Evolutionary conservation across 768 basidiomycete genomes (phyloP).

Genomic region (Boletus eberwhitei): DNA sequence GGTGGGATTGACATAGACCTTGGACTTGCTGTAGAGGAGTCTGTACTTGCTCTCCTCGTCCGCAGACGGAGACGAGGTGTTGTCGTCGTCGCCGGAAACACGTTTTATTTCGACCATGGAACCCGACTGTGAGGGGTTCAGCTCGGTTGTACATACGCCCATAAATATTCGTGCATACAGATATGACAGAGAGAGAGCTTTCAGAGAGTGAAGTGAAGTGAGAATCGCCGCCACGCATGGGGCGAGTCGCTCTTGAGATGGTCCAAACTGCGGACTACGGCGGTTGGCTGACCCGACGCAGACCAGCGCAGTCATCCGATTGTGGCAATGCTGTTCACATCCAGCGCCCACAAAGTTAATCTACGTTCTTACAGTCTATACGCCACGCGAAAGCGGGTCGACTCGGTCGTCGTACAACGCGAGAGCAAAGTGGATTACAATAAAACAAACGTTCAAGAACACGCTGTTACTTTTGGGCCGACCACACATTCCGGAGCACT

Average conservation of each 20-base stretch:
- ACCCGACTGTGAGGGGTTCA: slow-evolving; percentile 32
- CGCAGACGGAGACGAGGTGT: slow-evolving; percentile 3
- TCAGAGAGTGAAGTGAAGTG: slow-evolving; percentile 38
- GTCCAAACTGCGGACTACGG: slow-evolving; percentile 7
- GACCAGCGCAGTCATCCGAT: slow-evolving; percentile 18
- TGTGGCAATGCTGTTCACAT: slow-evolving; percentile 15
- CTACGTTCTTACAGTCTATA: neutral
- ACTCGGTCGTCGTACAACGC: neutral
- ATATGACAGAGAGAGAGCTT: slow-evolving; percentile 45
- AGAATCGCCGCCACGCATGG: slow-evolving; percentile 20
- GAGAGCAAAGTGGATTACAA: slow-evolving; percentile 14
- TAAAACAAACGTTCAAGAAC: slow-evolving; percentile 11
- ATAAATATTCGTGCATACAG: slow-evolving; percentile 35
- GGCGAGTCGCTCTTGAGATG: neutral
- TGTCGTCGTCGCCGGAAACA: slow-evolving; percentile 21
- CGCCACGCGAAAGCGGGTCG: neutral
- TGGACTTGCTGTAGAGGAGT: slow-evolving; percentile 86
- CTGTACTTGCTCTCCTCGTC: slow-evolving; percentile 64
- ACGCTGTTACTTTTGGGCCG: slow-evolving; percentile 76
- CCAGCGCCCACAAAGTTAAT: neutral
- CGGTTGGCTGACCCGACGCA: neutral
- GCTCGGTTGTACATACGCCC: slow-evolving; percentile 2
- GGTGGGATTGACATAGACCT: slow-evolving; percentile 95
- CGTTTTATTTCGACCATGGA: slow-evolving; percentile 80
- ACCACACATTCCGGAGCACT: slow-evolving; percentile 98